phyloP scores from a whole-genome alignment of 495 filamentous ascomycete species.

The Podospora pseudocomata region DNA sequence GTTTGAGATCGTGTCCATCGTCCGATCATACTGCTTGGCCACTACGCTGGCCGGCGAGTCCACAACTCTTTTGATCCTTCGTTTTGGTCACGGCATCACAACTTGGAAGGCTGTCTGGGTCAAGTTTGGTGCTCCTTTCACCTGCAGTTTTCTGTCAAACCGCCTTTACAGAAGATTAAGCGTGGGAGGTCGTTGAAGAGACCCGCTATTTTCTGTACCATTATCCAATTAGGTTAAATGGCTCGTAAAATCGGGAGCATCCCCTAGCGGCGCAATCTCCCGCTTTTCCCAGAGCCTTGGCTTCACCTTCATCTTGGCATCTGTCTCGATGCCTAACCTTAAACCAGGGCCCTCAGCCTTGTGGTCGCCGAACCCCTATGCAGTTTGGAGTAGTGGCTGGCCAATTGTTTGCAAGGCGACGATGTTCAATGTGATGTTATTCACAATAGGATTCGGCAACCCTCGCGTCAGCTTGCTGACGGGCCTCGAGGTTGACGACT shows the following conservation, averaged over 20 bases:
- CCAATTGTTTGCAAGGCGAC: neutral
- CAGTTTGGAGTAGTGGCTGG: neutral
- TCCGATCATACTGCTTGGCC: neutral
- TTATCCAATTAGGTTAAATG: neutral
- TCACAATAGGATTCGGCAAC: neutral
- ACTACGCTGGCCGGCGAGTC: neutral
- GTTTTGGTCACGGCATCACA: neutral
- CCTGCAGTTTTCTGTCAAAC: neutral
- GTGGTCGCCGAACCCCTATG: neutral
- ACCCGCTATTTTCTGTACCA: neutral
- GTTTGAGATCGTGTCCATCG: neutral
- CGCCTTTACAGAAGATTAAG: neutral
- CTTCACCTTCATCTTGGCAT: neutral
- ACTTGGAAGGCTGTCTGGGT: too few relatives aligned
- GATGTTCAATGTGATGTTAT: neutral
- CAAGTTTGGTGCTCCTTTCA: too few relatives aligned
- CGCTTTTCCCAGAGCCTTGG: neutral
- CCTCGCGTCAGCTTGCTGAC: neutral
- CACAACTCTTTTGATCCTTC: neutral
- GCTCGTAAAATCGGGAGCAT: constrained; percentile 12
- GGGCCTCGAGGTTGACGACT: neutral
- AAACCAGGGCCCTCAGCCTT: constrained; percentile 12
- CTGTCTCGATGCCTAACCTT: neutral
- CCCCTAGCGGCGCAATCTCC: constrained; percentile 8
- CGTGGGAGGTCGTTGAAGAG: neutral